These are phyloP conservation scores for Acrodontium crateriforme DNA, from an alignment of 2,329 filamentous ascomycete genomes.

Conservation along the genomic window DNA sequence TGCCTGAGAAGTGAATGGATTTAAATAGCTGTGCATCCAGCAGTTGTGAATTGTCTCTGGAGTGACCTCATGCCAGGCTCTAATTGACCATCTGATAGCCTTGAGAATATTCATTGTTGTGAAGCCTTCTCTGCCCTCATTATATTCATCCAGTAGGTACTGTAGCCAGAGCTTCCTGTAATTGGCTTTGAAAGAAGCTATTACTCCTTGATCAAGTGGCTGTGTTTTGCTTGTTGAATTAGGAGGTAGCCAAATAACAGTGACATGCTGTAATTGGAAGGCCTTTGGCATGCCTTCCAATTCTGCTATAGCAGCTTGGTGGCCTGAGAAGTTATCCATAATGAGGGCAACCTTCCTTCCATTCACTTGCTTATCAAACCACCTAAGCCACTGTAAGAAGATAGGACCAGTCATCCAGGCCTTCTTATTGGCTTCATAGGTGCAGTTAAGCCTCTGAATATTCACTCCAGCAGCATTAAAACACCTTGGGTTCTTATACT, in stretches of 20 bases:
- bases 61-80: neutral
- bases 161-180: neutral
- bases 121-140: neutral
- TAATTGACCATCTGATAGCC: neutral
- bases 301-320: neutral
- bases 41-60: neutral
- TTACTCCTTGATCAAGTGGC: neutral
- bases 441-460: neutral
- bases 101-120: neutral
- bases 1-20: neutral
- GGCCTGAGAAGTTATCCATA: neutral
- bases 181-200: neutral
- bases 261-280: neutral
- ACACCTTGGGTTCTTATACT: neutral
- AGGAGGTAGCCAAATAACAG: neutral
- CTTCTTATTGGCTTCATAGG: slow-evolving; percentile 1
- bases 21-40: neutral
- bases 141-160: neutral
- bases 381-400: neutral
- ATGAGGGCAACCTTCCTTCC: neutral
- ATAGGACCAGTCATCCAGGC: neutral
- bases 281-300: neutral
- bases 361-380: slow-evolving; percentile 1
- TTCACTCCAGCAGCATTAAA: neutral
- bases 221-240: neutral